Evolutionary conservation across 352 stramenopile genomes (phyloP), one percentile per base, ranked within the genome.

Genomic region (Phytopythium helicoides): DNA sequence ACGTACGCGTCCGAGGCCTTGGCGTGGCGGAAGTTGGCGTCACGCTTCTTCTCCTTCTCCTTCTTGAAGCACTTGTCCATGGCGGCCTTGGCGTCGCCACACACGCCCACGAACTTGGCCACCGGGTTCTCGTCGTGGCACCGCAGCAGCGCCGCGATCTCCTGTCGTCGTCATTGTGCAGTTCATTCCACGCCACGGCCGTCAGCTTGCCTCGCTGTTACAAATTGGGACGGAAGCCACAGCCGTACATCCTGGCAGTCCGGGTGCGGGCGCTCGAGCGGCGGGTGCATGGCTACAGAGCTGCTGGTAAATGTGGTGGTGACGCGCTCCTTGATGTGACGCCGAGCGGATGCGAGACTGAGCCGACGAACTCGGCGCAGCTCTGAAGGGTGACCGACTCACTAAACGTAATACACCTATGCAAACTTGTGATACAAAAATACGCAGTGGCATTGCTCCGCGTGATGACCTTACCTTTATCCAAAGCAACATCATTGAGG

Each of bases 11-110:
- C 71, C 25, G 81, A 93, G 0, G 71, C 76, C 26, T 79, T 79
- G 38, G 83, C 80, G 22, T 63, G 80, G 28, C 71, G 58, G 41
- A 94, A 66, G 44, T 94, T 94, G 28, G 71, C 77, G 10, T 64
- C 71, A 41, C 83, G 79, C 21, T 81, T 75, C 28, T 67, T 62
- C 34, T 71, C 60, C 50, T 92, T 94, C 55, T 94, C 83, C 2
- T 68, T 60, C 26, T 73, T 81, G 54, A 94, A 92, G 61, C 84
- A 94, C 52, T 75, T 69, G 64, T 94, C 82, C 37, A 94, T 62
- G 6, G 71, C 78, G n/a, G 68, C 65, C 60, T 94, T 94, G 14
- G 75, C 52, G 7, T 88, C 66, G 40, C 78, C 85, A 51, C 84
- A 94, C 5, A 65, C 76, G 14, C 84, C 84, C 18, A 89, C 60